phyloP scores from a whole-genome alignment of 805 yeast genomes.

The Kuraishia molischiana region DNA sequence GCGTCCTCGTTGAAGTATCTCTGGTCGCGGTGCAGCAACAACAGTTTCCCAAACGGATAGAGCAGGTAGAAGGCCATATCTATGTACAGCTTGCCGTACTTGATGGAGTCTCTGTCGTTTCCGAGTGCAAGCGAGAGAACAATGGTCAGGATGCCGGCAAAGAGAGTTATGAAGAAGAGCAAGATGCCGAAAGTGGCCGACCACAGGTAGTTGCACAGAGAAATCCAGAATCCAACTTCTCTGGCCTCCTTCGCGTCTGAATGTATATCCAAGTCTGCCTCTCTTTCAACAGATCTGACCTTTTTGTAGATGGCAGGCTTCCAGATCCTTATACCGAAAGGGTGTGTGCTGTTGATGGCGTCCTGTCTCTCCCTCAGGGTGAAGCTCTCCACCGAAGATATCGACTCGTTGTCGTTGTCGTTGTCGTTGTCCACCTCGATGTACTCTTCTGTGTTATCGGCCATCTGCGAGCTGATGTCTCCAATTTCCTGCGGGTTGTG shows the following conservation, averaged over 20 bases:
- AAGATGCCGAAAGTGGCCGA: conserved; percentile 59
- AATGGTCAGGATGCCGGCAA: conserved; percentile 37
- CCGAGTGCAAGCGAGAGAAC: conserved; percentile 29
- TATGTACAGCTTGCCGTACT: conserved; percentile 53
- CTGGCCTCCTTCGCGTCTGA: conserved; percentile 44
- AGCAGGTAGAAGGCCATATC: conserved; percentile 63
- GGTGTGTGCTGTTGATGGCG: conserved; percentile 94
- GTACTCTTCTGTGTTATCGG: conserved; percentile 8
- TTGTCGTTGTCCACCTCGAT: conserved; percentile 13
- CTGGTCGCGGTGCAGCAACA: conserved; percentile 66
- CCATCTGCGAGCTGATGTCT: not conserved
- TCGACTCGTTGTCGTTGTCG: conserved; percentile 24
- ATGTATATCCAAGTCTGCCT: conserved; percentile 92
- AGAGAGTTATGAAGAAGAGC: conserved; percentile 41
- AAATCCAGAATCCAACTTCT: conserved; percentile 50
- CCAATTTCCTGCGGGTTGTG: conserved; percentile 7
- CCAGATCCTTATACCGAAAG: conserved; percentile 98
- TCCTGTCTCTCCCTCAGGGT: conserved; percentile 89
- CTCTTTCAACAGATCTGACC: conserved; percentile 78
- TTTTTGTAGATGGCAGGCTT: conserved; percentile 95
- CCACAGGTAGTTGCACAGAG: conserved; percentile 67
- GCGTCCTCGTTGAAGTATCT: conserved; percentile 81
- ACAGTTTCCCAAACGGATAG: conserved; percentile 86
- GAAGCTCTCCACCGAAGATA: conserved; percentile 63
- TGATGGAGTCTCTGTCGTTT: conserved; percentile 38